Evolutionary conservation across 495 filamentous ascomycete genomes (phyloP).

Genomic region (Aspergillus indologenus): DNA sequence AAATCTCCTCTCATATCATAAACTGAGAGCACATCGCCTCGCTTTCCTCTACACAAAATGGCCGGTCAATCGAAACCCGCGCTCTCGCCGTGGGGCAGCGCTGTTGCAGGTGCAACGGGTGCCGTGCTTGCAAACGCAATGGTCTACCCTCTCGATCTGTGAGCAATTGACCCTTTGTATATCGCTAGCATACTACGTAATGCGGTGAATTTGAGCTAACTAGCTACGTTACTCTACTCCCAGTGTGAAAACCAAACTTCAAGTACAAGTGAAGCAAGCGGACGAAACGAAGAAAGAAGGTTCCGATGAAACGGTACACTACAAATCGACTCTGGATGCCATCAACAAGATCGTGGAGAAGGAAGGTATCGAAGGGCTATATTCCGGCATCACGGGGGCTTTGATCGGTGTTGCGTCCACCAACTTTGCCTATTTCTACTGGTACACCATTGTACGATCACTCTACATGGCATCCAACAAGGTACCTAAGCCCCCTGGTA

Average conservation of each 20-base stretch:
- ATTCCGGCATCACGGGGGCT: conserved; percentile 81
- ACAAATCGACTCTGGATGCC: conserved; percentile 82
- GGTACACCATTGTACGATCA: conserved; percentile 87
- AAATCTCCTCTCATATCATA: neutral
- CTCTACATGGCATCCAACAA: conserved; percentile 72
- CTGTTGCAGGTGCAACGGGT: conserved; percentile 88
- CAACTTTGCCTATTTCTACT: conserved; percentile 99
- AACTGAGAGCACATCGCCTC: neutral
- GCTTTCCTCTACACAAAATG: conserved; percentile 50
- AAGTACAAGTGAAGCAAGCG: conserved; percentile 82
- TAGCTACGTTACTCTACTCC: neutral
- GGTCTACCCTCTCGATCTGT: conserved; percentile 98
- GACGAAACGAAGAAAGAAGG: conserved; percentile 27
- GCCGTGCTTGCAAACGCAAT: conserved; percentile 93
- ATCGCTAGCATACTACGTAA: neutral
- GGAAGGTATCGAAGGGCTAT: conserved; percentile 80
- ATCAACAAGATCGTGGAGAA: conserved; percentile 79
- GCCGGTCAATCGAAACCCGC: conserved; percentile 74
- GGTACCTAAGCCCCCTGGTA: conserved; percentile 65
- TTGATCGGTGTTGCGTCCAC: conserved; percentile 92
- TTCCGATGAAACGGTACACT: conserved; percentile 59
- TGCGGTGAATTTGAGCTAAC: neutral
- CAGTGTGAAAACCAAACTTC: conserved; percentile 94
- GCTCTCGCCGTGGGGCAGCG: conserved; percentile 90
- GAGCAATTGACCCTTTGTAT: conserved; percentile 29